A percentile compares a stretch with the other conserved stretches of the same genome.
Conservation (phyloP, 192 early-diverging fungal genomes). For the Umbelopsis vinacea region DNA sequence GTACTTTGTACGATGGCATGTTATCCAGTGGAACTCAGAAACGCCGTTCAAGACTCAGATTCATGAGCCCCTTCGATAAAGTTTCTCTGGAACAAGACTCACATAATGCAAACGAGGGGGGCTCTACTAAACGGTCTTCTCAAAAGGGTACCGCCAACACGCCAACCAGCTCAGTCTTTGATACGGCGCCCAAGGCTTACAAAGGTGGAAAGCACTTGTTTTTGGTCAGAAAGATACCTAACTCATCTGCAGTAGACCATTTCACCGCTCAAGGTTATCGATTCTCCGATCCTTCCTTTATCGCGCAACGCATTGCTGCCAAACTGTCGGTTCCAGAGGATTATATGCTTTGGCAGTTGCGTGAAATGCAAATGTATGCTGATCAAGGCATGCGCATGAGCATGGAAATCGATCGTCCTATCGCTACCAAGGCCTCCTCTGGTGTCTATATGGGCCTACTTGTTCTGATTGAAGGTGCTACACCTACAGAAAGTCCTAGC, state of each 20-base stretch:
- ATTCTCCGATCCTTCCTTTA: constrained; percentile 39
- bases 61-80: not conserved
- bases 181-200: not conserved
- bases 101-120: not conserved
- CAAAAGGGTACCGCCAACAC: not conserved
- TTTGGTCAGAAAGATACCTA: constrained; percentile 36
- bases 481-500: not conserved
- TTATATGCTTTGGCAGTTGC: constrained; percentile 36
- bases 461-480: constrained; percentile 27
- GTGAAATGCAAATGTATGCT: constrained; percentile 32
- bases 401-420: not conserved
- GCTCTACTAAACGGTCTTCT: not conserved
- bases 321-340: constrained; percentile 32
- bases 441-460: constrained; percentile 28
- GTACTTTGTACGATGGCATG: constrained; percentile 30
- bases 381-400: constrained; percentile 19
- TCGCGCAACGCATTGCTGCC: constrained; percentile 39
- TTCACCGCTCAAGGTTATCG: constrained; percentile 39
- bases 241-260: constrained; percentile 16
- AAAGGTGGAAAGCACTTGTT: constrained; percentile 35
- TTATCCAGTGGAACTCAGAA: constrained; percentile 20
- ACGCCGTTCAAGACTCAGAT: not conserved
- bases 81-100: not conserved
- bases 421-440: not conserved
- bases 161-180: not conserved